Conservation (phyloP, 768 basidiomycete species). For the Suillus weaverae region DNA sequence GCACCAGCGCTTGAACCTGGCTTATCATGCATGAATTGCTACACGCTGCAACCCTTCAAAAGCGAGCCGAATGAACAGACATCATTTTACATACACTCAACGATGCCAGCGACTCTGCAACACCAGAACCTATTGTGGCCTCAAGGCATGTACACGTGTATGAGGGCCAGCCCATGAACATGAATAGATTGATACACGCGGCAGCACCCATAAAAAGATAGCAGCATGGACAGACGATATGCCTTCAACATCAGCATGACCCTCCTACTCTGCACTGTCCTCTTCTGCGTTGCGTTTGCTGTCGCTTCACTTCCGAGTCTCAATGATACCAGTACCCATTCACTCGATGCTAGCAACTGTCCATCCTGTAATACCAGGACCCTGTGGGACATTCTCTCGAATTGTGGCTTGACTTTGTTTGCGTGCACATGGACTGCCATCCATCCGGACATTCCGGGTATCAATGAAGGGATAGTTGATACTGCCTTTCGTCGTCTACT, state of each 20-base stretch:
- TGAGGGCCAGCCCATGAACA: too few species aligned
- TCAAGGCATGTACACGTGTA: too few species aligned
- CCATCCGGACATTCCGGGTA: neutral
- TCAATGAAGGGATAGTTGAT: too few species aligned
- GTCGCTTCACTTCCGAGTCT: neutral
- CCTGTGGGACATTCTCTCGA: neutral
- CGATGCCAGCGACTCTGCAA: too few species aligned
- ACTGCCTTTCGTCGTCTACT: neutral
- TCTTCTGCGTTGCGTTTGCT: slow-evolving; percentile 35
- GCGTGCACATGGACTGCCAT: neutral
- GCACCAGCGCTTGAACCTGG: too few species aligned
- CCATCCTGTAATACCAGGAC: neutral
- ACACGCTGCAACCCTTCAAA: too few species aligned
- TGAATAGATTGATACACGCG: too few species aligned
- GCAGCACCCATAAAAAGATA: neutral
- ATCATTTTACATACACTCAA: too few species aligned
- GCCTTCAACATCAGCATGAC: neutral
- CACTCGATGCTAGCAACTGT: neutral
- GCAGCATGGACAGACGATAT: neutral
- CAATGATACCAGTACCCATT: neutral
- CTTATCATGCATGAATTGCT: too few species aligned
- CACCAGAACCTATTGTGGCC: too few species aligned
- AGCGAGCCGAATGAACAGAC: too few species aligned
- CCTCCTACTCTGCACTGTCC: neutral
- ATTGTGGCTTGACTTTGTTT: neutral